A percentile compares a stretch with the other conserved stretches of the same genome.
These are phyloP conservation scores for Leccinum subatratum DNA, from an alignment of 1,284 basidiomycete genomes.

Conservation along the genomic window DNA sequence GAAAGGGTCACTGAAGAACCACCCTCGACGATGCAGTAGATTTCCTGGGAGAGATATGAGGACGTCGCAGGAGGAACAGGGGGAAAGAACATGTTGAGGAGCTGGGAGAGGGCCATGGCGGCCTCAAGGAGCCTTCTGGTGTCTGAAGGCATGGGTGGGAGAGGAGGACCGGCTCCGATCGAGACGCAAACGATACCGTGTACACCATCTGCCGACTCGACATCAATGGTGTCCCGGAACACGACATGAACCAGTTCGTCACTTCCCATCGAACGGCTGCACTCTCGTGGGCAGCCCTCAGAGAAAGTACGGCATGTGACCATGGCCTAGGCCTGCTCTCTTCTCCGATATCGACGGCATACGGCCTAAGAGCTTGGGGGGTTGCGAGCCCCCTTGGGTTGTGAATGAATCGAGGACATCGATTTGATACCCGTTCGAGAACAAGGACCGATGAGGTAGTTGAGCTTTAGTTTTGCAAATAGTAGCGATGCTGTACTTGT, in stretches of 20 bases:
- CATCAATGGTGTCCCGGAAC: constrained; percentile 74
- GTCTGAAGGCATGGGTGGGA: constrained; percentile 38
- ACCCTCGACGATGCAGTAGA: constrained; percentile 55
- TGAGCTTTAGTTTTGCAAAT: constrained; percentile 15
- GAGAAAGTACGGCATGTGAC: constrained; percentile 59
- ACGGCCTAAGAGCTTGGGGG: constrained; percentile 1
- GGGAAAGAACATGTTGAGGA: constrained; percentile 32
- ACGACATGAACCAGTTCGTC: constrained; percentile 73
- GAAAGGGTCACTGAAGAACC: constrained; percentile 48
- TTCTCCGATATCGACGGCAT: constrained; percentile 3
- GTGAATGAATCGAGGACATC: constrained; percentile 15
- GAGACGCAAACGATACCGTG: constrained; percentile 68
- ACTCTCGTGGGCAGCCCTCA: constrained; percentile 65
- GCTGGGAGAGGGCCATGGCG: constrained; percentile 44
- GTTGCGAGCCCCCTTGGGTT: not conserved
- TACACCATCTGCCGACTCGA: constrained; percentile 66
- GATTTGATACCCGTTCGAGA: constrained; percentile 26
- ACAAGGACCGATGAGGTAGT: constrained; percentile 16
- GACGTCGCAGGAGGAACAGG: not conserved
- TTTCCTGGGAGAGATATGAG: constrained; percentile 39
- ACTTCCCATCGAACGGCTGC: constrained; percentile 48
- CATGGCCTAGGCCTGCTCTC: not conserved
- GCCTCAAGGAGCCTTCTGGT: constrained; percentile 48
- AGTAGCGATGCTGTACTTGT: constrained; percentile 23
- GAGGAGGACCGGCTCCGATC: constrained; percentile 42